Evolutionary conservation across 805 yeast species (phyloP), one percentile per base, ranked within the genome.

Genomic region (Starmerella vaccinii): DNA sequence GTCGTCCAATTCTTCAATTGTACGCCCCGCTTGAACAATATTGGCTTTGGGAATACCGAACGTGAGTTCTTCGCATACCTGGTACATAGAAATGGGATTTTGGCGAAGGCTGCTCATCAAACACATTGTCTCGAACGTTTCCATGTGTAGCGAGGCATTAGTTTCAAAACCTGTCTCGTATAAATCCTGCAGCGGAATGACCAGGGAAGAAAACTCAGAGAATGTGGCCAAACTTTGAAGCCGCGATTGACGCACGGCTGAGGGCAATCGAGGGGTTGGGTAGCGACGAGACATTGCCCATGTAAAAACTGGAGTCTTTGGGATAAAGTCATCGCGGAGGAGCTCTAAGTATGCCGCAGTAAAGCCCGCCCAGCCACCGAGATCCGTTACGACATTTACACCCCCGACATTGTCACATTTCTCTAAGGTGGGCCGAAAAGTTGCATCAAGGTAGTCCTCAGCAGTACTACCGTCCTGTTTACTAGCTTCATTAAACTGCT

Each of bases 341-440:
- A 72, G 74, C n/a, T 67, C 59, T 22, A 88, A 51, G 54, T 80
- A 57, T 42, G 72, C 71, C 37, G 67, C 63, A 4, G 84, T 65
- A 58, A 84, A 78, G 0, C 95, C 95, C 45, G 87, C 82, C 97
- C 97, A 90, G 0, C 82, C 84, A 21, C 78, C 72, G 3, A 81
- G 57, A 47, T 88, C 95, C 0, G 83, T 75, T 2, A 81, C 60
- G 0, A 85, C 46, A 57, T 83, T 84, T 9, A 92, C 51, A 0
- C 96, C 96, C 49, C 75, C 76, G 18, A 89, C 61, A 24, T 70
- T 65, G 63, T 92, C 97, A 62, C 92, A 80, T 53, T 77, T 75
- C 61, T 90, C 98, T 13, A 92, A 61, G 37, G 75, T 66, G 1
- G 68, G 65, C 49, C 96, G 71, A 49, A 88, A 76, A 5, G 68